Percentiles rank a stretch among this genome's conserved stretches.
Evolutionary conservation across 1,284 basidiomycete species (phyloP).

Genomic region (Ganoderma sp.): DNA sequence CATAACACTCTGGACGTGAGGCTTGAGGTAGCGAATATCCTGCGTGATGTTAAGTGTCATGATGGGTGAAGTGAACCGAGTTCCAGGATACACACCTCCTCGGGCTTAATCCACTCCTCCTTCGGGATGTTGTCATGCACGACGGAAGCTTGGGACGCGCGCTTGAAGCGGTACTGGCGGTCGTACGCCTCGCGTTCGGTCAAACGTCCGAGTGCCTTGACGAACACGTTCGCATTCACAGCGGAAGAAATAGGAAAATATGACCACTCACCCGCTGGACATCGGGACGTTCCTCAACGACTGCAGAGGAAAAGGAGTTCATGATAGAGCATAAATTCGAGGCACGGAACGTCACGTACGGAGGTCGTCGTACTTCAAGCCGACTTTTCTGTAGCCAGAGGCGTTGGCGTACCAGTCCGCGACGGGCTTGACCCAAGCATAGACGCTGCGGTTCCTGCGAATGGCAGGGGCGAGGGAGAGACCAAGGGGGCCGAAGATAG

Average conservation of each 20-base stretch:
- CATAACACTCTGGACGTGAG: slow-evolving; percentile 78
- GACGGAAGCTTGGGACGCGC: slow-evolving; percentile 82
- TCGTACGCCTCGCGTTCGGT: slow-evolving; percentile 86
- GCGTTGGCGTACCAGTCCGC: slow-evolving; percentile 86
- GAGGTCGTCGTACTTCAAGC: slow-evolving; percentile 95
- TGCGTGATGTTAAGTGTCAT: slow-evolving; percentile 44
- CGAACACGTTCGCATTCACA: slow-evolving; percentile 2
- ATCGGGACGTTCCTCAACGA: slow-evolving; percentile 85
- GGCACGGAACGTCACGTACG: slow-evolving; percentile 53
- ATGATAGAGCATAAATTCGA: slow-evolving; percentile 8
- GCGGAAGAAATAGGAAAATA: not conserved
- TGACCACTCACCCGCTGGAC: slow-evolving; percentile 77
- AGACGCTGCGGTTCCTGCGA: slow-evolving; percentile 71
- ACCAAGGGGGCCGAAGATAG: slow-evolving; percentile 71
- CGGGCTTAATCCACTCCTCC: slow-evolving; percentile 80
- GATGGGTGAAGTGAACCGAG: not conserved
- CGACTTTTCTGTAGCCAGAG: slow-evolving; percentile 87
- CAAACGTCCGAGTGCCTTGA: slow-evolving; percentile 86
- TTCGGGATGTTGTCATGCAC: slow-evolving; percentile 86
- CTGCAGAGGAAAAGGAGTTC: slow-evolving; percentile 45
- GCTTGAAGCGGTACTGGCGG: slow-evolving; percentile 89
- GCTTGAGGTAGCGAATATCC: slow-evolving; percentile 92
- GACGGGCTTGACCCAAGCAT: slow-evolving; percentile 75
- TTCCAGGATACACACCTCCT: slow-evolving; percentile 65
- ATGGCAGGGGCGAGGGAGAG: slow-evolving; percentile 82